Base-by-base conservation (phyloP, 2,329 filamentous ascomycete species). In the Fusarium gaditjirri region DNA sequence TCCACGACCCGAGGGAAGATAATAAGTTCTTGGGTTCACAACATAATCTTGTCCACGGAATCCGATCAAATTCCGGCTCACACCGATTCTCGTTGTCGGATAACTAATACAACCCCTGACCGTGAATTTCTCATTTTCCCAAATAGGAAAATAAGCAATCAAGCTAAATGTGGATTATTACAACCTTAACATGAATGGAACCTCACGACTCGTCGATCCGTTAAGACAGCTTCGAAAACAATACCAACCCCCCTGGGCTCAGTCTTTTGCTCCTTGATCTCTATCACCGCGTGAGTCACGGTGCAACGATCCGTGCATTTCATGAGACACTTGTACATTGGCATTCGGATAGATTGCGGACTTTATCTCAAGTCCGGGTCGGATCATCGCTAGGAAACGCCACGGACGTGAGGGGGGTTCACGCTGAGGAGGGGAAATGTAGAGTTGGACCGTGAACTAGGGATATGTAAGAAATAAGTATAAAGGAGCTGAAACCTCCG, bases 361-460 rank as follows among this genome's bases (percentile, higher is more conserved):
- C 65, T 68, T 65, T 49, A 14, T 23, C 16, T n/a, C 33, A 61
- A 44, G 56, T 68, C 65, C 63, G 64, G 23, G 63, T 69, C 36
- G 52, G 63, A 61, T 36, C 42, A 39, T 62, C 42, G 27, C 33
- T 50, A n/a, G 9, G 33, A 29, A 31, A 39, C 29, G 67, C 57
- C 53, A 60, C 53, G 42, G 35, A 21, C 53, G 47, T 54, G 61
- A 65, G 69, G 66, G 66, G 64, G 62, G 27, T 62, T 59, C 54
- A 49, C 65, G 65, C 44, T 38, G 19, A 47, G 41, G 66, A 49
- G 61, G 61, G 70, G 47, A 42, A 63, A 46, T 43, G 6, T 25
- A 1, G 19, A 64, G 70, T 23, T 55, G 47, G 44, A 64, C 52
- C 66, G 70, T 73, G 70, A 70, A 73, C 52, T 17, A 21, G 39